Conservation (phyloP, 768 basidiomycete species). For the Asterophora parasitica region DNA sequence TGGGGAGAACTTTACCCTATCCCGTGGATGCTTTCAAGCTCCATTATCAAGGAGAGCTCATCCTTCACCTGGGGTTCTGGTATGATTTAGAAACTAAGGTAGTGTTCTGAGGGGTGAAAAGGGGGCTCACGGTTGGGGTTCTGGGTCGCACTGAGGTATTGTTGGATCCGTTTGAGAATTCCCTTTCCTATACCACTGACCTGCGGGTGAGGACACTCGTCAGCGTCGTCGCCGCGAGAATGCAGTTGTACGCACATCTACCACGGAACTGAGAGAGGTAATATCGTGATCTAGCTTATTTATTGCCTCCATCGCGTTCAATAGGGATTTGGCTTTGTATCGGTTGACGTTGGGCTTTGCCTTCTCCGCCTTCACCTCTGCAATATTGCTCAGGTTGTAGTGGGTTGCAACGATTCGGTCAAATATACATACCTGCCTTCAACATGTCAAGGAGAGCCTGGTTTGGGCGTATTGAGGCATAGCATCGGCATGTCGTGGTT, state of each 20-base stretch:
- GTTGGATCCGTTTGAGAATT: constrained; percentile 36
- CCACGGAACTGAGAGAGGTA: neutral
- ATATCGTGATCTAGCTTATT: constrained; percentile 6
- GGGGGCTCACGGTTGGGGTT: constrained; percentile 6
- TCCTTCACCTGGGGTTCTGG: neutral
- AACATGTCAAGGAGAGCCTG: constrained; percentile 32
- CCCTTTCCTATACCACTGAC: constrained; percentile 28
- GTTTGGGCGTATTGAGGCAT: constrained; percentile 13
- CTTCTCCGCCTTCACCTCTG: constrained; percentile 3
- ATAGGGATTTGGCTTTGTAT: neutral
- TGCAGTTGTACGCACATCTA: neutral
- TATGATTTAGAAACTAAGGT: constrained; percentile 1
- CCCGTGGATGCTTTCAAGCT: constrained; percentile 6
- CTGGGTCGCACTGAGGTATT: constrained; percentile 23
- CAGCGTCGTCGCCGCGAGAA: neutral
- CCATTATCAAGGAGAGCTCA: neutral
- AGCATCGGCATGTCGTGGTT: neutral
- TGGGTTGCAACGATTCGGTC: neutral
- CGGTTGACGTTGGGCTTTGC: neutral
- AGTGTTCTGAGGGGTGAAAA: neutral
- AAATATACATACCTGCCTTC: constrained; percentile 31
- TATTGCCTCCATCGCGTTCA: constrained; percentile 1
- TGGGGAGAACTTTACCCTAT: neutral
- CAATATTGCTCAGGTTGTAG: neutral
- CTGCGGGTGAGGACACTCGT: constrained; percentile 5